phyloP scores from a whole-genome alignment of 202 grass and related monocot species.

The Digitaria exilis region DNA sequence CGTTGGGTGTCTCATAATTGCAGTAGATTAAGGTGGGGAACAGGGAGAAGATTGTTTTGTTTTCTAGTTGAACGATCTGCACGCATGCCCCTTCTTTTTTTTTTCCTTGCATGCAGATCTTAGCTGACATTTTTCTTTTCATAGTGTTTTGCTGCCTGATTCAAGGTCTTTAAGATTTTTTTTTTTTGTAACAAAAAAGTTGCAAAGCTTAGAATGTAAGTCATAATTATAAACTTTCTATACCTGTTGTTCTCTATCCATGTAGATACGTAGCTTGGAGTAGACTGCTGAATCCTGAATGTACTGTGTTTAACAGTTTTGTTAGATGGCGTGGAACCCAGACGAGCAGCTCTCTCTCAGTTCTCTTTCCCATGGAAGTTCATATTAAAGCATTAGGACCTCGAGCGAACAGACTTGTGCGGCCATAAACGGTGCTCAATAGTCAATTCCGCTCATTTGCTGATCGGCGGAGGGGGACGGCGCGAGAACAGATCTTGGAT shows the following conservation, averaged over 20 bases:
- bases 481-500: no score
- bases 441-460: no score
- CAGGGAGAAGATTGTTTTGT: background rate
- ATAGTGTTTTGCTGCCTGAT: background rate
- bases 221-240: background rate
- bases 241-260: conserved; percentile 1
- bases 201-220: background rate
- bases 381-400: no score
- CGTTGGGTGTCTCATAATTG: conserved; percentile 80
- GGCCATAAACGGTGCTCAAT: no score
- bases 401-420: no score
- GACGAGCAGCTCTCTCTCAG: background rate
- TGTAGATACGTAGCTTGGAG: background rate
- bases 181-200: background rate
- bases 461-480: no score
- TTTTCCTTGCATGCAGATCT: background rate
- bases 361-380: background rate
- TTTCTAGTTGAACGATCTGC: background rate
- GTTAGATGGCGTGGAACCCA: background rate
- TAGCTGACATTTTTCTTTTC: background rate
- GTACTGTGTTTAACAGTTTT: background rate
- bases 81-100: background rate
- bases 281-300: background rate
- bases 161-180: background rate
- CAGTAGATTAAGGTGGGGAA: conserved; percentile 54